Evolutionary conservation across 1,284 basidiomycete genomes (phyloP).

Genomic region (Abortiporus biennis): DNA sequence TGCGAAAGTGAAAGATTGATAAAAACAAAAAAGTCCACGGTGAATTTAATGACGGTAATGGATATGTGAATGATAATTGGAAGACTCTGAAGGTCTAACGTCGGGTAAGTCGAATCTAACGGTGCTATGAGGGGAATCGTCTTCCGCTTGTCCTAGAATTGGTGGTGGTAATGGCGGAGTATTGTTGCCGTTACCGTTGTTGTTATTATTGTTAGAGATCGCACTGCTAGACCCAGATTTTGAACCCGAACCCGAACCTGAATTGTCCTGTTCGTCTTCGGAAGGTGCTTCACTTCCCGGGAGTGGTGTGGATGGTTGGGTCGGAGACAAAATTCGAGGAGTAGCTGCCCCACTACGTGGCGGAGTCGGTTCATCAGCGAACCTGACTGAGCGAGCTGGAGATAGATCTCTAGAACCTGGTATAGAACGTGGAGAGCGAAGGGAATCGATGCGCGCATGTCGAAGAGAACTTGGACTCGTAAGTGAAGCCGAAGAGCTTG

Average conservation of each 20-base stretch:
- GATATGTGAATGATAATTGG: no score
- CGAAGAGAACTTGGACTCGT: constrained; percentile 15
- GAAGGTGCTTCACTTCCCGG: constrained; percentile 6
- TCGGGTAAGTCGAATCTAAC: not conserved
- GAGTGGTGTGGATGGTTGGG: constrained; percentile 2
- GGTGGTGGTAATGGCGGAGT: no score
- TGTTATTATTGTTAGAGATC: no score
- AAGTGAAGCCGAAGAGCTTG: constrained; percentile 4
- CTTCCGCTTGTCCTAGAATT: not conserved
- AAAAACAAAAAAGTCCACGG: no score
- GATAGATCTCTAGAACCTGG: constrained; percentile 34
- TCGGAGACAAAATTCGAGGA: not conserved
- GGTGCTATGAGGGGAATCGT: not conserved
- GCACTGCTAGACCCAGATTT: no score
- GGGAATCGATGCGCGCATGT: constrained; percentile 28
- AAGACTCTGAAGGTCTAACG: no score
- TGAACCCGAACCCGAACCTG: constrained; percentile 4
- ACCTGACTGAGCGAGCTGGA: constrained; percentile 44
- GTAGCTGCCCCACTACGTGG: not conserved
- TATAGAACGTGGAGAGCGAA: constrained; percentile 19
- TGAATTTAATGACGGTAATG: no score
- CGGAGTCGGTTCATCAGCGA: constrained; percentile 26
- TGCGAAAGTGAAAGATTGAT: no score
- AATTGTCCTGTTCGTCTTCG: not conserved
- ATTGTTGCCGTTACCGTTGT: no score